Percentiles rank a stretch among this genome's conserved stretches.
Evolutionary conservation across 176 grass and related monocot genomes (phyloP).

Genomic region (Puccinellia tenuiflora): DNA sequence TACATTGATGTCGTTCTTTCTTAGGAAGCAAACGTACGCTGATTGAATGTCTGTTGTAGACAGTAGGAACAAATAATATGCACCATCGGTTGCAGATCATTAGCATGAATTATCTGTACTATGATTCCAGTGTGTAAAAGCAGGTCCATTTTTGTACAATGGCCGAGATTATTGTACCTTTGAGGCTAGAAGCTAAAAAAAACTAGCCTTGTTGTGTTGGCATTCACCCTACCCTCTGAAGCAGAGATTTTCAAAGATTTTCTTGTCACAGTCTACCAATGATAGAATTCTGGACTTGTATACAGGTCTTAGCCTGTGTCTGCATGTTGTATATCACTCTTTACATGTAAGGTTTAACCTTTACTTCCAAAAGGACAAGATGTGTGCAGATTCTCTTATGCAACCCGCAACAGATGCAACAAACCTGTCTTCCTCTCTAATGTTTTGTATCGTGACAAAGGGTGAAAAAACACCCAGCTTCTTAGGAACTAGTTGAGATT

Average conservation of each 20-base stretch:
- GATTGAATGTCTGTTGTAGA: conserved; percentile 8
- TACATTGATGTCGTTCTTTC: background rate
- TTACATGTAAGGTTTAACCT: background rate
- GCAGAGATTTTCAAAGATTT: background rate
- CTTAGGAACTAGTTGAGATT: background rate
- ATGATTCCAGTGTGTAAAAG: conserved; percentile 12
- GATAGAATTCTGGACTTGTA: background rate
- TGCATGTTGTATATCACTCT: background rate
- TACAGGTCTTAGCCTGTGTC: background rate
- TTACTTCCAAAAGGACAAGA: background rate
- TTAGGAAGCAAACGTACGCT: background rate
- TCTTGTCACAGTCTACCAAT: background rate
- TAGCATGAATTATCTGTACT: conserved; percentile 10
- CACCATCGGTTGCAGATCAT: conserved; percentile 12
- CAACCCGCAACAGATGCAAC: background rate
- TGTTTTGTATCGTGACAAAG: background rate
- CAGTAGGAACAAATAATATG: conserved; percentile 10
- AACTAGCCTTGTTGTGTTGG: background rate
- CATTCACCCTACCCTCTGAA: background rate
- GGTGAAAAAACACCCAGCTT: background rate
- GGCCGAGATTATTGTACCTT: background rate
- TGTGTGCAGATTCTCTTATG: background rate
- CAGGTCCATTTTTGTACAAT: background rate
- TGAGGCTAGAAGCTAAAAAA: background rate
- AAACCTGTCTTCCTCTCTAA: background rate